Evolutionary conservation across 176 grass and related monocot species (phyloP).

Genomic region (Musa itinerans): DNA sequence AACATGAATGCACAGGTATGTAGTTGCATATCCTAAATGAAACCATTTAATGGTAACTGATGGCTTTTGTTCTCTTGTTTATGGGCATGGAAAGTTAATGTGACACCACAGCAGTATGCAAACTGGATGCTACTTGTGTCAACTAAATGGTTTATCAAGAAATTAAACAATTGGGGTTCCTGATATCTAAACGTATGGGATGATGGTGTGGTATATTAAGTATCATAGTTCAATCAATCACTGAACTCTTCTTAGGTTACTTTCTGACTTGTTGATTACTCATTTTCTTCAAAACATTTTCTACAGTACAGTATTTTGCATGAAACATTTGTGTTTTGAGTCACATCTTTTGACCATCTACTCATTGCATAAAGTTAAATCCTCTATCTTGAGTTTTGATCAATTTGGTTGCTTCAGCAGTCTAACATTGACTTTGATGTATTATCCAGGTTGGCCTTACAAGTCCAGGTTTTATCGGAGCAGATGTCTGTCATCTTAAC

Average conservation of each 20-base stretch:
- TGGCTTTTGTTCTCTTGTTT: neutral
- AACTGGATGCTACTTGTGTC: neutral
- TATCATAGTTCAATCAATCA: neutral
- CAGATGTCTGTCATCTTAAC: conserved; percentile 98
- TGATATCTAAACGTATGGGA: neutral
- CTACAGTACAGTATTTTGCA: neutral
- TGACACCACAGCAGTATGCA: neutral
- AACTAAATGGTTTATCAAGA: neutral
- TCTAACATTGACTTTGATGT: conserved; percentile 12
- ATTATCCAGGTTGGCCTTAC: conserved; percentile 79
- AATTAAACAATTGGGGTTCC: neutral
- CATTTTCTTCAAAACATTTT: neutral
- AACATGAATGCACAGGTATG: conserved; percentile 99
- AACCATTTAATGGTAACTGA: neutral
- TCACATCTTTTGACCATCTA: no score
- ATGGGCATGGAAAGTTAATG: neutral
- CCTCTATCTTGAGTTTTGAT: neutral
- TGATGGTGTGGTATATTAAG: neutral
- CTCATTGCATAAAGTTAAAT: neutral
- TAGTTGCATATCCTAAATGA: conserved; percentile 1
- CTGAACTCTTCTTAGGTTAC: neutral
- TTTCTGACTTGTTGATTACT: neutral
- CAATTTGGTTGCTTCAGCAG: neutral
- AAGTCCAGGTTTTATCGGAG: conserved; percentile 96
- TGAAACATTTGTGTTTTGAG: neutral